A percentile compares a stretch with the other conserved stretches of the same genome.
Evolutionary conservation across 352 stramenopile genomes (phyloP).

Genomic region (Pseudoperonospora humuli): DNA sequence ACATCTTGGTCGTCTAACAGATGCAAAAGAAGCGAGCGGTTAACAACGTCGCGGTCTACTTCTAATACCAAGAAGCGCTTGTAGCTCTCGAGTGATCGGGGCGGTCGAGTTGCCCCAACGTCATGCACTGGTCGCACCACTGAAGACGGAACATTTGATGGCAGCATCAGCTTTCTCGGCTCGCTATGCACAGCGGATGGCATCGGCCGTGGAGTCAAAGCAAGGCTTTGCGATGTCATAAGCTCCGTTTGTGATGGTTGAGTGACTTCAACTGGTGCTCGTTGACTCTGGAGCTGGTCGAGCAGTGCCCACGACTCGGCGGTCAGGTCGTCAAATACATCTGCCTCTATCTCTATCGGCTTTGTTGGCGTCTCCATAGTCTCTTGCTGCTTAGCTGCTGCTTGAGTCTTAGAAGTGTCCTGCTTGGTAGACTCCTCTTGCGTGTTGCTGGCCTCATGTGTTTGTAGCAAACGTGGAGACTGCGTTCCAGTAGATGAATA

Average conservation of each 20-base stretch:
- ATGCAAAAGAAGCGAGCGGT: constrained; percentile 44
- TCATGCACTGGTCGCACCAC: constrained; percentile 16
- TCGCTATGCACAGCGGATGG: constrained; percentile 11
- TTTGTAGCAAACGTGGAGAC: constrained; percentile 9
- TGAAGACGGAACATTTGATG: constrained; percentile 5
- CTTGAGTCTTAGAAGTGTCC: neutral
- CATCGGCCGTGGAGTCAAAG: constrained; percentile 22
- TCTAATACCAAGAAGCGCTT: constrained; percentile 60
- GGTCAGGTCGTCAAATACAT: constrained; percentile 62
- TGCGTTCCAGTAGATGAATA: constrained; percentile 19
- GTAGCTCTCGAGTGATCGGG: constrained; percentile 26
- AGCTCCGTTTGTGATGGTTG: constrained; percentile 22
- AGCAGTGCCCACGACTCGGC: constrained; percentile 71
- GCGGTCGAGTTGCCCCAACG: neutral
- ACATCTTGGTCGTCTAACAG: constrained; percentile 62
- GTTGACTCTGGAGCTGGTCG: constrained; percentile 60
- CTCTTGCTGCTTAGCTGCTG: constrained; percentile 5
- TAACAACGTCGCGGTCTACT: constrained; percentile 41
- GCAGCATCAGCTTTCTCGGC: constrained; percentile 6
- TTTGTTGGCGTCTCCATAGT: constrained; percentile 1
- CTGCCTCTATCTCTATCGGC: constrained; percentile 17
- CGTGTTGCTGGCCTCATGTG: constrained; percentile 6
- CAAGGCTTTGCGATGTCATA: constrained; percentile 22
- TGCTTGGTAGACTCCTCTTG: constrained; percentile 8
- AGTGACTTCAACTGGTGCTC: constrained; percentile 9